Conservation (phyloP, 192 early-diverging fungal genomes). For the Kickxella alabastrina region DNA sequence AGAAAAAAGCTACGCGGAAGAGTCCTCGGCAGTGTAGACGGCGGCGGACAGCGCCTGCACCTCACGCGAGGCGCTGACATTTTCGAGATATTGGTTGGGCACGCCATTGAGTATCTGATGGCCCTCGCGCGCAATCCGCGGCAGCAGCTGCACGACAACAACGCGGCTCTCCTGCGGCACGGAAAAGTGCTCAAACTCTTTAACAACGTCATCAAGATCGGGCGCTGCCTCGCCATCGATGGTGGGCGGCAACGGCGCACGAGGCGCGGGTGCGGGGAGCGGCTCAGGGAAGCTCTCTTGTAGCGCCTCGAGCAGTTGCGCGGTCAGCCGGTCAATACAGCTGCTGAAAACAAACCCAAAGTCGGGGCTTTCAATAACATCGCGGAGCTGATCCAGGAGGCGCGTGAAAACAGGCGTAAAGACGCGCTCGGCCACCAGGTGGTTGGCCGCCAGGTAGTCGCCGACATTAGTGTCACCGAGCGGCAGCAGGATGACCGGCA, state of each 20-base stretch:
- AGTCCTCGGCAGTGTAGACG: slow-evolving; percentile 66
- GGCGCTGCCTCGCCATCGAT: slow-evolving; percentile 39
- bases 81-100: slow-evolving; percentile 70
- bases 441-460: slow-evolving; percentile 39
- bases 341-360: slow-evolving; percentile 41
- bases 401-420: slow-evolving; percentile 63
- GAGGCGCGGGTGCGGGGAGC: slow-evolving; percentile 19
- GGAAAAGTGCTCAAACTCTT: slow-evolving; percentile 58
- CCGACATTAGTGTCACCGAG: slow-evolving; percentile 26
- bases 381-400: slow-evolving; percentile 83
- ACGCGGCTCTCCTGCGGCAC: slow-evolving; percentile 50
- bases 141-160: slow-evolving; percentile 61
- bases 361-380: slow-evolving; percentile 71
- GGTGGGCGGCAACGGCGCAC: slow-evolving; percentile 36
- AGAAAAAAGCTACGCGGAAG: slow-evolving; percentile 9
- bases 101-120: slow-evolving; percentile 70
- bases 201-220: slow-evolving; percentile 52
- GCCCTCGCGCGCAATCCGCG: slow-evolving; percentile 62
- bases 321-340: slow-evolving; percentile 44
- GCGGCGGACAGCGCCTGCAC: slow-evolving; percentile 73
- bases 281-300: slow-evolving; percentile 51
- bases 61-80: slow-evolving; percentile 65
- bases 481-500: slow-evolving; percentile 30
- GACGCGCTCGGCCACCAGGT: slow-evolving; percentile 37
- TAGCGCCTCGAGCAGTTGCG: slow-evolving; percentile 45